Base-by-base conservation (phyloP, 2,329 filamentous ascomycete species). In the Colletotrichum lindemuthianum region DNA sequence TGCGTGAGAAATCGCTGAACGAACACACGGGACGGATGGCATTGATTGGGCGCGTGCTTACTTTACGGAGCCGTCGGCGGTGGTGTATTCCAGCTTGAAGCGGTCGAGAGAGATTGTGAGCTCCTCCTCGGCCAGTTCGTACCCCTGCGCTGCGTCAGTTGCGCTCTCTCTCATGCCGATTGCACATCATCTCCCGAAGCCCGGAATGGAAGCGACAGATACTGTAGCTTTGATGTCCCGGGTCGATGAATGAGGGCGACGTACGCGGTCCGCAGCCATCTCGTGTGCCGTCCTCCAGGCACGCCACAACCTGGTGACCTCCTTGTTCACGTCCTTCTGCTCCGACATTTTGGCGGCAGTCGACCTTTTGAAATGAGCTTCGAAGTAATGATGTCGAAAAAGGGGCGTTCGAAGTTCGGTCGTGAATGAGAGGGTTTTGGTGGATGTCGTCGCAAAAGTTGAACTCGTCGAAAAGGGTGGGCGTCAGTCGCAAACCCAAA, bases 231-330 rank as follows among this genome's bases (percentile, higher is more conserved):
- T n/a, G 8, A n/a, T 6, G 32, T 11, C 5, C n/a, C 39, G 8
- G 37, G 36, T 5, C 36, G 13, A 49, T 8, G 13, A 43, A 43
- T n/a, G 24, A 9, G 53, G 40, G 40, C 13, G 47, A 72, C 91
- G 72, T 87, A 97, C 94, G 77, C 95, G 84, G 78, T 98, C 96
- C 67, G 87, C 84, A 71, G 96, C 90, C 95, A 99, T 97, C 84
- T 99, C 92, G 78, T 97, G 93, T 52, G 93, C 89, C 8, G 96
- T 99, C 79, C 89, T 89, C 88, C 92, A 96, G 72, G 94, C 93
- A 78, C 95, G 92, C 95, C 96, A 99, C 71, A 97, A 88, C 75
- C 92, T 89, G 73, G 86, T 81, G 52, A 84, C 77, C 77, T 82
- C 80, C 75, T 84, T 84, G 69, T 82, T 83, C 68, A 79, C 80